These are phyloP conservation scores for Neckera pumila DNA, from an alignment of 225 moss, liverwort and hornwort species.

Conservation along the genomic window DNA sequence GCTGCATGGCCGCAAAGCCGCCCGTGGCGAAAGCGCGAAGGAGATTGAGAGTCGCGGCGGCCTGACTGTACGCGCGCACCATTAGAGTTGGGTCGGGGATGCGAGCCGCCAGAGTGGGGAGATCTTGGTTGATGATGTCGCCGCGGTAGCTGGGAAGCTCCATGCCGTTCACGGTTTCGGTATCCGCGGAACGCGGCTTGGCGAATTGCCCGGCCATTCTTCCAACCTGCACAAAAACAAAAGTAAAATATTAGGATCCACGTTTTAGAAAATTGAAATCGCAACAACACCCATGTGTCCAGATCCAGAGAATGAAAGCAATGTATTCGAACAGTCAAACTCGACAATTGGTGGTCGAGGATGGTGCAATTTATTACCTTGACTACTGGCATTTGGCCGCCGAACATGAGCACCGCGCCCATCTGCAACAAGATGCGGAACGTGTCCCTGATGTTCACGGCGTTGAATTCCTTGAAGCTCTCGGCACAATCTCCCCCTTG, in stretches of 20 bases:
- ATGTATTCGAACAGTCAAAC: not conserved
- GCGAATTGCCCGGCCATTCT: slow-evolving; percentile 65
- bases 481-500: slow-evolving; percentile 88
- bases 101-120: slow-evolving; percentile 39
- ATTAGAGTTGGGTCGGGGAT: slow-evolving; percentile 53
- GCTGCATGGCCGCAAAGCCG: slow-evolving; percentile 80
- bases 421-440: slow-evolving; percentile 81
- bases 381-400: slow-evolving; percentile 83
- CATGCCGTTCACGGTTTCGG: slow-evolving; percentile 47
- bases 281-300: not conserved
- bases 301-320: not conserved
- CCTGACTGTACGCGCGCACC: slow-evolving; percentile 77
- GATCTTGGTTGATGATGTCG: slow-evolving; percentile 67
- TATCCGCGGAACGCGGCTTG: slow-evolving; percentile 54
- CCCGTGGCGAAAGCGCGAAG: slow-evolving; percentile 76
- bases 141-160: slow-evolving; percentile 70
- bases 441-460: slow-evolving; percentile 76
- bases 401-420: slow-evolving; percentile 90
- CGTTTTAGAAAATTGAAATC: not conserved
- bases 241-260: not conserved
- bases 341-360: not conserved
- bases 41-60: slow-evolving; percentile 70
- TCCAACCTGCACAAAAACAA: not conserved
- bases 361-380: slow-evolving; percentile 22
- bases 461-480: slow-evolving; percentile 88